Evolutionary conservation across 805 yeast species (phyloP).

Genomic region (Jamesozyma hellenica): DNA sequence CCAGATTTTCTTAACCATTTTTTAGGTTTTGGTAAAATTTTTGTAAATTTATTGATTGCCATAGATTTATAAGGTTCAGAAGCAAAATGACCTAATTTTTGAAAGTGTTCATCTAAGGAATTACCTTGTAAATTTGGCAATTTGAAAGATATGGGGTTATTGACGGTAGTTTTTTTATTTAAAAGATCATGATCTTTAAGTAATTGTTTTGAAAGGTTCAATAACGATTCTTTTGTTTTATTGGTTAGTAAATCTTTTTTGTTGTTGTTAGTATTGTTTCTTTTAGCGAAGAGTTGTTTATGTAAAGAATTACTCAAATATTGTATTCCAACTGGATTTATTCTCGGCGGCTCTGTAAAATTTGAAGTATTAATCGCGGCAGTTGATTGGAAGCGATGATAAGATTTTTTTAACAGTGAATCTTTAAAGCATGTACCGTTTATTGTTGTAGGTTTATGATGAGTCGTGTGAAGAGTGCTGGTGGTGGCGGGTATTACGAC

Average conservation of each 20-base stretch:
- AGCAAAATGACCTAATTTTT: constrained; percentile 50
- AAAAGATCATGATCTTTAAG: constrained; percentile 53
- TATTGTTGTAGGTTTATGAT: too few relatives aligned
- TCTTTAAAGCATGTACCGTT: too few relatives aligned
- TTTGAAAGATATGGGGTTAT: constrained; percentile 47
- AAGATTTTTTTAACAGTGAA: too few relatives aligned
- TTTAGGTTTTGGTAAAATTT: constrained; percentile 34
- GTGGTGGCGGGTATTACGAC: too few relatives aligned
- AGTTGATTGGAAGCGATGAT: too few relatives aligned
- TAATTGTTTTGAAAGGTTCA: constrained; percentile 50
- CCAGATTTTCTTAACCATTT: constrained; percentile 58
- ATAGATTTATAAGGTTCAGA: constrained; percentile 48
- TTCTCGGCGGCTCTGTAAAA: constrained; percentile 37
- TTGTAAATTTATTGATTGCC: constrained; percentile 38
- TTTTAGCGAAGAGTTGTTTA: constrained; percentile 40
- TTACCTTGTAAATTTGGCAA: constrained; percentile 69
- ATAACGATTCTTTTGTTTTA: constrained; percentile 27
- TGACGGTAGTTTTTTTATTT: constrained; percentile 59
- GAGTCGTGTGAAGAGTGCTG: too few relatives aligned
- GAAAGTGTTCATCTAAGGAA: constrained; percentile 77
- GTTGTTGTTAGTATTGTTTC: constrained; percentile 17
- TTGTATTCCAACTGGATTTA: constrained; percentile 76
- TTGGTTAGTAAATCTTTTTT: constrained; percentile 11
- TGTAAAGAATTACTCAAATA: constrained; percentile 54
- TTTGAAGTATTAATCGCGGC: neutral